Base-by-base conservation (phyloP, 2,329 filamentous ascomycete genomes). In the Penicillium occitanis region DNA sequence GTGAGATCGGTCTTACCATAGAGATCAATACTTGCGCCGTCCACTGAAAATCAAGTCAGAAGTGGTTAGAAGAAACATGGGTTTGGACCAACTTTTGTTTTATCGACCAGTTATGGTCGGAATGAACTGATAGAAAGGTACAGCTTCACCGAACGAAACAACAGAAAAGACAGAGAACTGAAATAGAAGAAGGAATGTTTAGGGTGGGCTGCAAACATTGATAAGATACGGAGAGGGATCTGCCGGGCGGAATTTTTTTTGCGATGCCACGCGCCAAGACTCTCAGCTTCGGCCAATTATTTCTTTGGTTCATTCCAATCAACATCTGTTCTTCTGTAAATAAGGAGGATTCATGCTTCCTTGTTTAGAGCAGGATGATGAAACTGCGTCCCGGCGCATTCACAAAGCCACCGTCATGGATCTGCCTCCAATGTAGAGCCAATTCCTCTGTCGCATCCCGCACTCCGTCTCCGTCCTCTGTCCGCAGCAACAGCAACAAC, bases 11-110 rank as follows among this genome's bases (percentile, higher is more conserved):
- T 70, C 80, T 71, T 79, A 88, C 87, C 85, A 71, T 89, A 89
- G 77, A 89, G 86, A 78, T 89, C 86, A 66, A 86, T 75, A 69
- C 82, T 79, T 50, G 59, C 33, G 30, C 57, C 60, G 30, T 67
- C 63, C 66, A 64, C 61, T 63, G 30, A 30, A 44, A 28, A 58
- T 25, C 8, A 30, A 22, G 40, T 66, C 46, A 65, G 63, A 30
- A 46, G 7, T 13, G 11, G 19, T 37, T 25, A 60, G 48, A 44
- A 17, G 22, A 35, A 30, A 19, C 30, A 14, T 46, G 10, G 17
- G 22, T 28, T 44, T 25, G 8, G 53, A 63, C 66, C 19, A 25
- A 63, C 60, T 64, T 53, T 60, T 61, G 28, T 11, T 40, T 60
- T 37, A 35, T 64, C 37, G 61, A 58, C 50, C 61, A 37, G n/a